Evolutionary conservation across 345 rosid species (phyloP).

Genomic region (Garcia nutans): DNA sequence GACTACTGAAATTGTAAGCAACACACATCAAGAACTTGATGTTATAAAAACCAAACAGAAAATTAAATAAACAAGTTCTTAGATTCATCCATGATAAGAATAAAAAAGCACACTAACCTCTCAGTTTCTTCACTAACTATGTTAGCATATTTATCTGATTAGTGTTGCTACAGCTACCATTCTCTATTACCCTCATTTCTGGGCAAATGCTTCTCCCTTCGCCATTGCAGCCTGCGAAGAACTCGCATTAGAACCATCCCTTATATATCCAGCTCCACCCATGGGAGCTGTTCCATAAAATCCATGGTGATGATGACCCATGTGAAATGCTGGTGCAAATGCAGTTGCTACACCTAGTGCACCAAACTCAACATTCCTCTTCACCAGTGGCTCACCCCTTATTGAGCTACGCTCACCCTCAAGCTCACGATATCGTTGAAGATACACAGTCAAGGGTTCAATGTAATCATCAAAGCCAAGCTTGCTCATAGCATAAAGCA

Average conservation of each 20-base stretch:
- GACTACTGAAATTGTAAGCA: too few relatives aligned
- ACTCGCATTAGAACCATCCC: constrained; percentile 31
- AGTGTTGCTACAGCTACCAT: neutral
- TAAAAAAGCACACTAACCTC: constrained; percentile 12
- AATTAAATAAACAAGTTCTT: too few relatives aligned
- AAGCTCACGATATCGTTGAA: constrained; percentile 31
- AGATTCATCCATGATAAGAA: too few relatives aligned
- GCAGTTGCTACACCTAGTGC: constrained; percentile 31
- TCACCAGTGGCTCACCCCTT: constrained; percentile 54
- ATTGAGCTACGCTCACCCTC: constrained; percentile 45
- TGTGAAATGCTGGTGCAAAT: constrained; percentile 42
- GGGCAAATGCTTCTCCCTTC: constrained; percentile 27
- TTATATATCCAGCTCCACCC: constrained; percentile 40
- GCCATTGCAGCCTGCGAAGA: constrained; percentile 26
- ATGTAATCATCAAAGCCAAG: constrained; percentile 39
- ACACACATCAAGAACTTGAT: too few relatives aligned
- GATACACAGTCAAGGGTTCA: constrained; percentile 35
- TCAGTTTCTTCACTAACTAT: neutral
- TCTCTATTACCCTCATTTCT: constrained; percentile 22
- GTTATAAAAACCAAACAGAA: too few relatives aligned
- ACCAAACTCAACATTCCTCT: constrained; percentile 52
- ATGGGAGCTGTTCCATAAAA: constrained; percentile 31
- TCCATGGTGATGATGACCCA: constrained; percentile 47
- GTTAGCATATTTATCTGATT: constrained; percentile 9
- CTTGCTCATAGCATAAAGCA: constrained; percentile 37